phyloP scores from a whole-genome alignment of 2,329 filamentous ascomycete species.

The Fusarium torulosum region DNA sequence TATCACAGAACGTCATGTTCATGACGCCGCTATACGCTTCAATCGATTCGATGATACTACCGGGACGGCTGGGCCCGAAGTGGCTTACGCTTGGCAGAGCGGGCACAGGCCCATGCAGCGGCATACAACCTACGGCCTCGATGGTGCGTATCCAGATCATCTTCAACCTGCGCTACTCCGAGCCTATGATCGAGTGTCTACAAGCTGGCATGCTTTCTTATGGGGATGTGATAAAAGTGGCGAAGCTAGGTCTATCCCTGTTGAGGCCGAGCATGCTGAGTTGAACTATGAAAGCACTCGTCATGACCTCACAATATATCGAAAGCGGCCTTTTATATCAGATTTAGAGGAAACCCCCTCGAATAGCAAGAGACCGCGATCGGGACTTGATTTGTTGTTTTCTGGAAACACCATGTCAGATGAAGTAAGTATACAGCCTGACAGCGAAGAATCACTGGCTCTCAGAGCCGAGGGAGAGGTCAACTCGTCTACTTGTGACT shows the following conservation, averaged over 20 bases:
- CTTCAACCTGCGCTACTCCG: constrained; percentile 10
- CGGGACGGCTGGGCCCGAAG: not conserved
- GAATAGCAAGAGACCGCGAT: not conserved
- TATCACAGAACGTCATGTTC: not conserved
- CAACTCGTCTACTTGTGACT: not conserved
- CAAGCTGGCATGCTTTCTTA: constrained; percentile 8
- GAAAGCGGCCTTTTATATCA: not conserved
- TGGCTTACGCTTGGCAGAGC: constrained; percentile 13
- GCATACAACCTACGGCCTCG: constrained; percentile 11
- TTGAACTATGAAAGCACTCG: not conserved
- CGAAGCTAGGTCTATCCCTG: not conserved
- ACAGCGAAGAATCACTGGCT: not conserved
- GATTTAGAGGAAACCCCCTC: not conserved
- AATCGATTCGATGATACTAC: constrained; percentile 11
- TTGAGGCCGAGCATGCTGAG: not conserved
- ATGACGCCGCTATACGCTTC: not conserved
- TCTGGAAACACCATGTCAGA: not conserved
- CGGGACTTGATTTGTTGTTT: not conserved
- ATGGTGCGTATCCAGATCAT: constrained; percentile 14
- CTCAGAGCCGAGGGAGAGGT: not conserved
- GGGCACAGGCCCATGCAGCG: not conserved
- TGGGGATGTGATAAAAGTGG: not conserved
- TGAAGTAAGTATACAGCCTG: not conserved
- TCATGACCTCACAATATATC: not conserved
- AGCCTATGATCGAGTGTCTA: constrained; percentile 1